Conservation (phyloP, 768 basidiomycete genomes). For the Mycena belliarum region DNA sequence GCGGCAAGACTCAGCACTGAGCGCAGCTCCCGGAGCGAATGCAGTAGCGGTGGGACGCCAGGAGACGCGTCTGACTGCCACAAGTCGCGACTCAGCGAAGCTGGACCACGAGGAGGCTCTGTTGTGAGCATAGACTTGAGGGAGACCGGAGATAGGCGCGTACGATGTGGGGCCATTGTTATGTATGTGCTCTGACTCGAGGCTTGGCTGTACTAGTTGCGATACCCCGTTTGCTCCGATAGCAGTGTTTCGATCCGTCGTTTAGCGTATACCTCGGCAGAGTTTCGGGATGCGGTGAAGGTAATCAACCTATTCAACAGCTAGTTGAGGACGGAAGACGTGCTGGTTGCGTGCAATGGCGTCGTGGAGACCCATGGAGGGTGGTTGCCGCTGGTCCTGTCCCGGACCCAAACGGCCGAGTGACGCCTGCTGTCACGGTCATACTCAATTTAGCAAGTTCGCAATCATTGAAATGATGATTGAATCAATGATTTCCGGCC, state of each 20-base stretch:
- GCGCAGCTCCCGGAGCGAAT: slow-evolving; percentile 69
- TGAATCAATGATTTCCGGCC: no score
- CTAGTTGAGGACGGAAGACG: no score
- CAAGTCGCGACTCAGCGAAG: slow-evolving; percentile 61
- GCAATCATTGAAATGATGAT: no score
- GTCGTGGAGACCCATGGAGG: not conserved
- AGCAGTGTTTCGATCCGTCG: not conserved
- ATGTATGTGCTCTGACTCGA: slow-evolving; percentile 14
- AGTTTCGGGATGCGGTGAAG: not conserved
- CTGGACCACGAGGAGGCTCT: slow-evolving; percentile 33
- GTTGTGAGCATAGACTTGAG: slow-evolving; percentile 5
- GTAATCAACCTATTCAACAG: no score
- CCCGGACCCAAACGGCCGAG: no score
- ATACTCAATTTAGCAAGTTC: no score
- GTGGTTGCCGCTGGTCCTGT: no score
- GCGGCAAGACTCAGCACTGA: slow-evolving; percentile 79
- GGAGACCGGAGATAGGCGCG: slow-evolving; percentile 3
- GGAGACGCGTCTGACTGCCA: slow-evolving; percentile 33
- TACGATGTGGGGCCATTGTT: slow-evolving; percentile 21
- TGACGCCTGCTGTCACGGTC: no score
- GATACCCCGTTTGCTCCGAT: not conserved
- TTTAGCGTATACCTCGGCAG: not conserved
- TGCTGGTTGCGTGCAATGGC: slow-evolving; percentile 12
- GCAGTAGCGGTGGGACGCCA: slow-evolving; percentile 52
- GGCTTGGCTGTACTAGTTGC: not conserved